Evolutionary conservation across 805 yeast genomes (phyloP).

Genomic region (Yueomyces sinensis): DNA sequence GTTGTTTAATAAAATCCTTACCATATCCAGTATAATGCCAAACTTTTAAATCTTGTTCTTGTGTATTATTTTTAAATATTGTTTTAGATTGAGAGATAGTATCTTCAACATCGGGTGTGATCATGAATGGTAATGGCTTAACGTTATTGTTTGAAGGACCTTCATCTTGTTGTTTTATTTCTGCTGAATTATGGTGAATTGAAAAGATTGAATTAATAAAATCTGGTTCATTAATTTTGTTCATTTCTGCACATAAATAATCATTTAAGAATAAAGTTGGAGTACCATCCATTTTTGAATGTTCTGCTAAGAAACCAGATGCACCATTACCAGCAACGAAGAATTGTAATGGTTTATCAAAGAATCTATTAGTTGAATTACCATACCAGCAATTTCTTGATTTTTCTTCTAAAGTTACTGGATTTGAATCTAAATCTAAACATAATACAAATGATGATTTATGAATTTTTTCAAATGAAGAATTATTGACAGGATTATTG

Average conservation of each 20-base stretch:
- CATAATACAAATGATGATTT: constrained; percentile 71
- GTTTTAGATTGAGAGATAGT: constrained; percentile 42
- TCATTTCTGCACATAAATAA: constrained; percentile 45
- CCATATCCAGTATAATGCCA: constrained; percentile 80
- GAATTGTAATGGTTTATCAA: constrained; percentile 83
- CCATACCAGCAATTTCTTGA: constrained; percentile 90
- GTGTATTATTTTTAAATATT: constrained; percentile 40
- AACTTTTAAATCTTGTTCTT: constrained; percentile 59
- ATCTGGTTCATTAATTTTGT: constrained; percentile 29
- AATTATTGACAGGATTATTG: constrained; percentile 46
- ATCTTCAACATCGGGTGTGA: constrained; percentile 36
- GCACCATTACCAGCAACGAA: constrained; percentile 69
- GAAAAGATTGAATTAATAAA: constrained; percentile 7
- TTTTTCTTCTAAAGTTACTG: constrained; percentile 70
- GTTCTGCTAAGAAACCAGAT: constrained; percentile 93
- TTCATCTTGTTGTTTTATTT: background rate
- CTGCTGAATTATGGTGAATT: background rate
- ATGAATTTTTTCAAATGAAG: constrained; percentile 53
- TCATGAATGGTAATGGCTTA: constrained; percentile 37
- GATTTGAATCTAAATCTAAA: constrained; percentile 50
- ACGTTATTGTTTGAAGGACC: background rate
- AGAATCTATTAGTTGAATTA: constrained; percentile 81
- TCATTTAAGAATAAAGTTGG: constrained; percentile 85
- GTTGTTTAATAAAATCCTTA: constrained; percentile 68
- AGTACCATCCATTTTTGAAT: constrained; percentile 96